Evolutionary conservation across 805 yeast genomes (phyloP).

Genomic region (Lachancea fermentati): DNA sequence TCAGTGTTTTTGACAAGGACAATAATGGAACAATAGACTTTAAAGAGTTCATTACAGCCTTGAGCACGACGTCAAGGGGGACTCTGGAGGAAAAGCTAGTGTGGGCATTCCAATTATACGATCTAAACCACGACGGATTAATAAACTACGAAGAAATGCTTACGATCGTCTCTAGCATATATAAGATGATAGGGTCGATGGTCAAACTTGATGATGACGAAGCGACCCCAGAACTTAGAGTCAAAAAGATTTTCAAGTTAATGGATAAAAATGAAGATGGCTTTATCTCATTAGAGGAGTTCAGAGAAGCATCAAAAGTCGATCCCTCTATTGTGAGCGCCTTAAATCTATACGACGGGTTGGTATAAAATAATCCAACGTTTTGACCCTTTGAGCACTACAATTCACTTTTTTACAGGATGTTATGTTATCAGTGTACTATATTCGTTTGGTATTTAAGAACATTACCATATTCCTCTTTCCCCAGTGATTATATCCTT

Average conservation of each 20-base stretch:
- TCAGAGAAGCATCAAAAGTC: conserved; percentile 69
- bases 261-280: conserved; percentile 69
- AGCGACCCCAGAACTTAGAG: conserved; percentile 83
- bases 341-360: conserved; percentile 71
- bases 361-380: conserved; percentile 41
- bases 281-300: conserved; percentile 75
- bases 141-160: conserved; percentile 75
- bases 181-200: conserved; percentile 94
- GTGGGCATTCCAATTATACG: conserved; percentile 90
- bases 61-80: conserved; percentile 85
- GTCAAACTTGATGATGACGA: conserved; percentile 85
- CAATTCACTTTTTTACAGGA: neutral
- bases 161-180: conserved; percentile 72
- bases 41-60: conserved; percentile 83
- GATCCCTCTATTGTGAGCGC: conserved; percentile 77
- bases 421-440: neutral
- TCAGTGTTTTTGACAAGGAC: conserved; percentile 83
- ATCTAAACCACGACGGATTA: conserved; percentile 71
- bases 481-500: conserved; percentile 43
- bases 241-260: conserved; percentile 68
- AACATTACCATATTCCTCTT: neutral
- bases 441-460: neutral
- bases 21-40: conserved; percentile 79
- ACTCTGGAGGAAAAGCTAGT: conserved; percentile 72
- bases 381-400: neutral